A percentile compares a stretch with the other conserved stretches of the same genome.
These are phyloP conservation scores for Phtheirospermum japonicum DNA, from an alignment of 257 asterid genomes.

Conservation along the genomic window DNA sequence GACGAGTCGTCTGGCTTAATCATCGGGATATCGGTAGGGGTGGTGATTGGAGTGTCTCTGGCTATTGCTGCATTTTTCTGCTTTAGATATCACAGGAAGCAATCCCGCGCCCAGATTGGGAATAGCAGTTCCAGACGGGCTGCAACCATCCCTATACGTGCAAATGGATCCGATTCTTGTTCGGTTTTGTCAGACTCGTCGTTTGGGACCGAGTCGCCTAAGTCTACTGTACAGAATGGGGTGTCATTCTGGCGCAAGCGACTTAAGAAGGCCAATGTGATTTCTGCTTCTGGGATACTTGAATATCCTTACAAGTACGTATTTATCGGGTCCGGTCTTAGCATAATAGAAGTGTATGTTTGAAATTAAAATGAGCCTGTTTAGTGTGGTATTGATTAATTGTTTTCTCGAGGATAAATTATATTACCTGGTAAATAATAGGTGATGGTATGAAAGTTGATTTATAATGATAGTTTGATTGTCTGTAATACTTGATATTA, in stretches of 20 bases:
- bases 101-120: constrained; percentile 44
- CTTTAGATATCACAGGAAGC: constrained; percentile 50
- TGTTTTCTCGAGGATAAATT: neutral
- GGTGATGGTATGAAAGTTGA: constrained; percentile 5
- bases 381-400: neutral
- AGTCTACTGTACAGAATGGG: constrained; percentile 37
- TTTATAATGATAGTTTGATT: neutral
- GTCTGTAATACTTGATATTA: neutral
- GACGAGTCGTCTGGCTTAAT: constrained; percentile 51
- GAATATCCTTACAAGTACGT: constrained; percentile 73
- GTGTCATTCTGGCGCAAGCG: constrained; percentile 48
- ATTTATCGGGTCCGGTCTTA: neutral
- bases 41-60: constrained; percentile 65
- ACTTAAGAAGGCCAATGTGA: constrained; percentile 46
- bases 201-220: constrained; percentile 58
- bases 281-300: constrained; percentile 64
- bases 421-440: neutral
- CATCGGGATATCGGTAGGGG: constrained; percentile 68
- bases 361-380: neutral
- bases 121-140: constrained; percentile 69
- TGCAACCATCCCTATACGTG: constrained; percentile 56
- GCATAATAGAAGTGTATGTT: neutral
- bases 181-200: constrained; percentile 63
- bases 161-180: constrained; percentile 56
- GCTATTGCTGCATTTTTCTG: constrained; percentile 56